Evolutionary conservation across 1,284 basidiomycete genomes (phyloP).

Genomic region (Cutaneotrichosporon curvatum): DNA sequence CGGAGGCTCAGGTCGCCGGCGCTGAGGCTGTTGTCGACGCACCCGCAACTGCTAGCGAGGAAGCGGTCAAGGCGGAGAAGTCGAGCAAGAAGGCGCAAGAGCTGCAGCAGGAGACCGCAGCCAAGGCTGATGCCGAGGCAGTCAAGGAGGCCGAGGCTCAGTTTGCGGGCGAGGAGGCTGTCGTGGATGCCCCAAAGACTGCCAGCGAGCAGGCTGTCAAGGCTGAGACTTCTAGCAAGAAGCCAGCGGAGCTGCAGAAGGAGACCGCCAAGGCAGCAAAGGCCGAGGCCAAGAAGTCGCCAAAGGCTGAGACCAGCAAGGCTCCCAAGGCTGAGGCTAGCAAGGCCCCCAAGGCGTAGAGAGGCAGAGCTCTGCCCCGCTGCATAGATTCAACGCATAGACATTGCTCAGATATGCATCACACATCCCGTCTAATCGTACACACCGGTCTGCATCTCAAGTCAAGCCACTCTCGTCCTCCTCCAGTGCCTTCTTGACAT

Average conservation of each 20-base stretch:
- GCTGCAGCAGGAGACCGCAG: too few relatives aligned
- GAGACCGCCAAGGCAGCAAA: not conserved
- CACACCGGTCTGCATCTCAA: conserved; percentile 19
- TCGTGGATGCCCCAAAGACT: not conserved
- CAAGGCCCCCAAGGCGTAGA: conserved; percentile 1
- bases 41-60: too few relatives aligned
- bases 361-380: conserved; percentile 5
- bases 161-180: not conserved
- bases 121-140: too few relatives aligned
- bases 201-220: not conserved
- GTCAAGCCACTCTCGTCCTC: conserved; percentile 51
- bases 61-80: too few relatives aligned
- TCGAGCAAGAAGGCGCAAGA: too few relatives aligned
- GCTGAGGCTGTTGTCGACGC: not conserved
- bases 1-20: conserved; percentile 1
- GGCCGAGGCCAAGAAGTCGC: not conserved
- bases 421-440: not conserved
- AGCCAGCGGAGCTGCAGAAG: too few relatives aligned
- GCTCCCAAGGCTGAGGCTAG: not conserved
- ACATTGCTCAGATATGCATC: not conserved
- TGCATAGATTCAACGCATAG: too few relatives aligned
- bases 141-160: too few relatives aligned
- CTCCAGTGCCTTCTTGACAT: conserved; percentile 74
- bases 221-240: not conserved
- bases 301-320: not conserved